Conservation (phyloP, 2,329 filamentous ascomycete genomes). For the Coniella lustricola region DNA sequence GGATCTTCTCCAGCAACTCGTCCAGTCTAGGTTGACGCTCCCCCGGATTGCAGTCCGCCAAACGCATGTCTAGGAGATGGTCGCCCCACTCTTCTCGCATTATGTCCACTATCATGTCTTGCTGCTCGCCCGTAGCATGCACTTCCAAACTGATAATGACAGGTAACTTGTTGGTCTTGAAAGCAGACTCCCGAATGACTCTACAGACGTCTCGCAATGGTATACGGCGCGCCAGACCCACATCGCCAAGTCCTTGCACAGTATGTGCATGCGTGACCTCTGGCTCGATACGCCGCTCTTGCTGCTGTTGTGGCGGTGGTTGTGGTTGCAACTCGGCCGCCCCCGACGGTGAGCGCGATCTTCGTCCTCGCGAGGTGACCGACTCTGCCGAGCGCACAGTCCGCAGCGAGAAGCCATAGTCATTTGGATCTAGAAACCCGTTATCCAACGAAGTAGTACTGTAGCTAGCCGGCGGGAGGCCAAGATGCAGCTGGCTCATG, state of each 20-base stretch:
- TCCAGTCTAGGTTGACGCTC: slow-evolving; percentile 61
- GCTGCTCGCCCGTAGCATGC: slow-evolving; percentile 74
- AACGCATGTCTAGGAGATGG: slow-evolving; percentile 57
- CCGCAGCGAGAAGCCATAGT: slow-evolving; percentile 5
- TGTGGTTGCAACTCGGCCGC: no score
- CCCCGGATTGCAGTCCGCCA: slow-evolving; percentile 42
- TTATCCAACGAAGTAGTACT: slow-evolving; percentile 16
- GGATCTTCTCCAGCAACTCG: slow-evolving; percentile 70
- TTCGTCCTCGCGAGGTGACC: not conserved
- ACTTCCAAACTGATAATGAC: slow-evolving; percentile 91
- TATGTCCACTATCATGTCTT: slow-evolving; percentile 87
- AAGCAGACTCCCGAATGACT: slow-evolving; percentile 72
- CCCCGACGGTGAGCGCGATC: slow-evolving; percentile 13
- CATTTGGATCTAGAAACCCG: slow-evolving; percentile 14
- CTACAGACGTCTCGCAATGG: slow-evolving; percentile 81
- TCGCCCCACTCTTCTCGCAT: slow-evolving; percentile 84
- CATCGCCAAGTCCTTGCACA: slow-evolving; percentile 31
- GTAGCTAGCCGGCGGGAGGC: slow-evolving; percentile 16
- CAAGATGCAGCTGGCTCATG: slow-evolving; percentile 23
- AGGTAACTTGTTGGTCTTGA: slow-evolving; percentile 67
- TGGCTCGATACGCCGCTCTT: slow-evolving; percentile 51
- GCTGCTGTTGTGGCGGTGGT: slow-evolving; percentile 11
- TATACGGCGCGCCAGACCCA: slow-evolving; percentile 79
- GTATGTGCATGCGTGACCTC: slow-evolving; percentile 64
- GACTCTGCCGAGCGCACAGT: slow-evolving; percentile 14